These are phyloP conservation scores for Huiozyma naganishii DNA, from an alignment of 805 yeast genomes.

Conservation along the genomic window DNA sequence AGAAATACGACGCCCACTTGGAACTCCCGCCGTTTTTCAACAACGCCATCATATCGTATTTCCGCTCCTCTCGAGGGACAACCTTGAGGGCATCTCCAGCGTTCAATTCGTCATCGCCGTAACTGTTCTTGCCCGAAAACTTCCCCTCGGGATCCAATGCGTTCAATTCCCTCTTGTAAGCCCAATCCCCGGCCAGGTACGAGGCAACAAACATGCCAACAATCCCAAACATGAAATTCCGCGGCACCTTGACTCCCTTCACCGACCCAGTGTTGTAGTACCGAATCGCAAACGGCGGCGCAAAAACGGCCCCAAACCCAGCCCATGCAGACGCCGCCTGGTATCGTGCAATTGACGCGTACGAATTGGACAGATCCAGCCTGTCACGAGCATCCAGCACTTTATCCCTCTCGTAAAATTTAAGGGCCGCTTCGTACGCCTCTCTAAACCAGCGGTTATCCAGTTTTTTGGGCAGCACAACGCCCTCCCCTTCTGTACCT, in stretches of 20 bases:
- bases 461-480: conserved; percentile 3
- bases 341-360: conserved; percentile 27
- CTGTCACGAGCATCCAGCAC: conserved; percentile 34
- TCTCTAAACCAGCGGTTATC: conserved; percentile 26
- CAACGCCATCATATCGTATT: conserved; percentile 26
- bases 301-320: conserved; percentile 33
- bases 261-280: conserved; percentile 25
- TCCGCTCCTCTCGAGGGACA: conserved; percentile 14
- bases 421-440: conserved; percentile 34
- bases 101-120: conserved; percentile 8
- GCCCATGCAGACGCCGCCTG: conserved; percentile 32
- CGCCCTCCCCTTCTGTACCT: not conserved
- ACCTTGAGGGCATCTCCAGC: not conserved
- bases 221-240: conserved; percentile 34
- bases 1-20: conserved; percentile 44
- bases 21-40: conserved; percentile 27
- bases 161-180: conserved; percentile 26
- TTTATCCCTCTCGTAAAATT: conserved; percentile 41
- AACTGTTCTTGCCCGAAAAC: conserved; percentile 13
- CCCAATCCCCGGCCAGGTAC: conserved; percentile 22
- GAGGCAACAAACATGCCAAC: conserved; percentile 29
- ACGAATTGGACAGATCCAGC: conserved; percentile 30
- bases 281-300: conserved; percentile 33
- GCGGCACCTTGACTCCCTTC: conserved; percentile 32
- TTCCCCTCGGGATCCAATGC: conserved; percentile 15